These are phyloP conservation scores for Wickerhamiella vanderwaltii DNA, from an alignment of 805 yeast species.

Conservation along the genomic window DNA sequence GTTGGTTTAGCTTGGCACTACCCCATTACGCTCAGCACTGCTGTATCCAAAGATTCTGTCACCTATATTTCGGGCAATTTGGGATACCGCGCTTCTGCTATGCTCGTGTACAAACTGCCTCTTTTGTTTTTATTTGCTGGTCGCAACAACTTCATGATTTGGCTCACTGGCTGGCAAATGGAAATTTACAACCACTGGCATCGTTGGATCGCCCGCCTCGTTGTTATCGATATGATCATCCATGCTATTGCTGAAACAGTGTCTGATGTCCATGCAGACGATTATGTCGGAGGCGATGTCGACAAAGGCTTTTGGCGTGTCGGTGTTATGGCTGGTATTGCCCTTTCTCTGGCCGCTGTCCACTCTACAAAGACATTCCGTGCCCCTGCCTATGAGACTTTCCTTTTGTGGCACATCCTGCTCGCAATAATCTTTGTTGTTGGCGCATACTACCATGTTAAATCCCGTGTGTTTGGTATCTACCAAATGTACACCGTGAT, in stretches of 20 bases:
- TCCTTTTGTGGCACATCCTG: conserved; percentile 42
- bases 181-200: conserved; percentile 49
- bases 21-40: background rate
- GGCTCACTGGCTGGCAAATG: conserved; percentile 47
- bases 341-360: conserved; percentile 29
- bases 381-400: conserved; percentile 42
- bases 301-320: conserved; percentile 18
- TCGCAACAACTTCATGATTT: conserved; percentile 53
- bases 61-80: background rate
- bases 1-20: conserved; percentile 5
- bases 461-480: conserved; percentile 13
- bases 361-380: conserved; percentile 33
- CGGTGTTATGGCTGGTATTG: conserved; percentile 22
- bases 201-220: conserved; percentile 37
- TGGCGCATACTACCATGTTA: conserved; percentile 45
- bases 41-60: background rate
- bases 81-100: conserved; percentile 4
- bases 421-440: conserved; percentile 43
- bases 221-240: conserved; percentile 28
- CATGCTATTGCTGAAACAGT: conserved; percentile 27
- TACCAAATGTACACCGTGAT: conserved; percentile 20
- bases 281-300: conserved; percentile 14
- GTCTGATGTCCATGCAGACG: background rate
- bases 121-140: conserved; percentile 44
- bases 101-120: conserved; percentile 16